Base-by-base conservation (phyloP, 2,329 filamentous ascomycete genomes). In the Zalaria sp. region DNA sequence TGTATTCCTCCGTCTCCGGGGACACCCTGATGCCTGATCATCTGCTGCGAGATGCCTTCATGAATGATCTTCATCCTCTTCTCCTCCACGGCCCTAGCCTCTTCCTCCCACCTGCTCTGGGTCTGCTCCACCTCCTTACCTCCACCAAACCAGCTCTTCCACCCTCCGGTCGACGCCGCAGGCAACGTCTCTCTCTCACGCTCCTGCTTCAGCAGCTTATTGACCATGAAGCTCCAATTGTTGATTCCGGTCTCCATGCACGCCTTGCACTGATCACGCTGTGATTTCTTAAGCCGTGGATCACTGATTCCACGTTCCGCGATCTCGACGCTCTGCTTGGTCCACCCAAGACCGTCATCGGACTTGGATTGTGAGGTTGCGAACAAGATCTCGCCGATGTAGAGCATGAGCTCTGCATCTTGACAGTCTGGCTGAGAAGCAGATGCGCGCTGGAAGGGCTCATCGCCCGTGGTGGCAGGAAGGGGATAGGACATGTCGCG, bases 371-470 rank as follows among this genome's bases (percentile, higher is more conserved):
- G 25, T 3, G 73, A 71, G 4, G 73, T 74, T 0, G 84, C 75
- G 59, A 83, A 95, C 28, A 96, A 72, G 40, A 96, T 93, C 64
- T 96, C 89, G 44, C 89, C 89, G 47, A 96, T 89, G 60, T 94
- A 91, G 25, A 87, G 73, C 69, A 86, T 87, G 9, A 95, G 64
- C 0, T 77, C 85, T 3, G 87, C 86, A 60, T 95, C 88, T 49
- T 91, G 81, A 60, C 88, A 95, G 32, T 74, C 72, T 49, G 54
- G 51, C 5, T 83, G 77, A 2, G 45, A 43, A 27, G 71, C 67
- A 6, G 76, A 56, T 42, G 73, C 75, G 37, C 84, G 80, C 43
- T 71, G 62, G 0, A 88, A 77, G 0, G 80, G 70, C 3, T 73
- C 63, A 37, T 81, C 75, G 41, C 88, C 88, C 38, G 83, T 79